Evolutionary conservation across 1,139 yeast genomes (phyloP), one percentile per base, ranked within the genome.

Genomic region (Arxiozyma telluris): DNA sequence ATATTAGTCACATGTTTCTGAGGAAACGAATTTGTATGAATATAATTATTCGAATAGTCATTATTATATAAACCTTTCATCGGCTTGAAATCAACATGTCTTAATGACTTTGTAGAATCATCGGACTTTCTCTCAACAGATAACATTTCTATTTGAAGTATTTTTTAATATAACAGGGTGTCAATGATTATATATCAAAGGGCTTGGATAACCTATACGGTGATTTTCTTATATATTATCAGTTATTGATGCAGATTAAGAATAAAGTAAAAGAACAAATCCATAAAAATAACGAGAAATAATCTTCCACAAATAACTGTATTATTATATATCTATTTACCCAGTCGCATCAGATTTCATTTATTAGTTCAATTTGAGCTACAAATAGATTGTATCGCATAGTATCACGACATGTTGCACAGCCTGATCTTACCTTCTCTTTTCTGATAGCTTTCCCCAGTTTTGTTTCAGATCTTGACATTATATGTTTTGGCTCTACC

Each of bases 11-110:
- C 81, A 61, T 77, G 81, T 30, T 73, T 72, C 45, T 81, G 82
- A 0, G 96, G 96, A 4, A 76, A 64, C 11, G 71, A 69, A 0
- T 84, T 85, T 0, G 83, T 73, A 58, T 83, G 87, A 45, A 89
- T 71, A 65, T 80, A 85, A 59, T 83, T 75, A 61, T 86, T 84
- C 15, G 88, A 76, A 64, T 84, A 88, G 68, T 90, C 95, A 63
- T 86, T 87, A 23, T 59, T 58, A 47, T 61, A 59, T 44, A 61
- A 57, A 39, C 58, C 59, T 47, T 56, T 58, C 5, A 60, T 46
- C 15, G 69, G 66, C 50, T 59, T 65, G 45, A 60, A 61, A 47
- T 57, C 58, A 25, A 59, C 59, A 39, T 63, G 62, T 34, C 57
- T 63, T 30, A 17, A 3, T 18, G 41, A 12, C 11, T 41, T 30